A percentile compares a stretch with the other conserved stretches of the same genome.
These are phyloP conservation scores for Neurospora sp. DNA, from an alignment of 495 filamentous ascomycete species.

Conservation along the genomic window DNA sequence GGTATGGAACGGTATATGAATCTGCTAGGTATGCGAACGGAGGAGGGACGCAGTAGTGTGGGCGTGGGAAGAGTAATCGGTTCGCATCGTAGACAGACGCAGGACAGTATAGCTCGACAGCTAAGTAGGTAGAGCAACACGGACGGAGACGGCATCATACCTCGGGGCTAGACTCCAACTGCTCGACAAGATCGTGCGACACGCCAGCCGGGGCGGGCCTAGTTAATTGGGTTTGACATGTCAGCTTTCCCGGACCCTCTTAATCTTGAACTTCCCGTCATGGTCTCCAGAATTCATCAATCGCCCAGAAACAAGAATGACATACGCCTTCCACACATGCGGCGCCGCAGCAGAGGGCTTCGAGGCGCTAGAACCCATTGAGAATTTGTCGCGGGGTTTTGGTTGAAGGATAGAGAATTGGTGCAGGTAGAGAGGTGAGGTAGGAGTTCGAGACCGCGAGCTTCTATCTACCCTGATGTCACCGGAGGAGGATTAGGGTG, in stretches of 20 bases:
- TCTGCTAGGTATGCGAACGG: slow-evolving; percentile 2
- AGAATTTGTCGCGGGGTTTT: not conserved
- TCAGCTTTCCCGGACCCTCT: not conserved
- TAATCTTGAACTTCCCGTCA: not conserved
- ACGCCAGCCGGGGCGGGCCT: slow-evolving; percentile 80
- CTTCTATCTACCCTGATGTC: not conserved
- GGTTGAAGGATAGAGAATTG: not conserved
- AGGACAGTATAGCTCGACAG: not conserved
- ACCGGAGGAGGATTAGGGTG: not conserved
- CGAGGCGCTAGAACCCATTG: slow-evolving; percentile 42
- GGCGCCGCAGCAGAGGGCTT: slow-evolving; percentile 32
- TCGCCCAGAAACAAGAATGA: not conserved
- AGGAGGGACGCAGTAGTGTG: not conserved
- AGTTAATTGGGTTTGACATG: slow-evolving; percentile 6
- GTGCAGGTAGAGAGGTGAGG: not conserved
- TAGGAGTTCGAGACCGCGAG: not conserved
- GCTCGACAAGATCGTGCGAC: slow-evolving; percentile 72
- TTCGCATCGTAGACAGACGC: not conserved
- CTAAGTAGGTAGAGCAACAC: not conserved
- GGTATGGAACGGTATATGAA: not conserved
- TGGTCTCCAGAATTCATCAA: not conserved
- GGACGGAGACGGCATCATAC: slow-evolving; percentile 41
- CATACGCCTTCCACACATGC: slow-evolving; percentile 41
- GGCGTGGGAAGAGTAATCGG: not conserved
- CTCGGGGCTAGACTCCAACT: slow-evolving; percentile 75